Conservation (phyloP, 228 moss, liverwort and hornwort species). For the Sphagnum fallax region DNA sequence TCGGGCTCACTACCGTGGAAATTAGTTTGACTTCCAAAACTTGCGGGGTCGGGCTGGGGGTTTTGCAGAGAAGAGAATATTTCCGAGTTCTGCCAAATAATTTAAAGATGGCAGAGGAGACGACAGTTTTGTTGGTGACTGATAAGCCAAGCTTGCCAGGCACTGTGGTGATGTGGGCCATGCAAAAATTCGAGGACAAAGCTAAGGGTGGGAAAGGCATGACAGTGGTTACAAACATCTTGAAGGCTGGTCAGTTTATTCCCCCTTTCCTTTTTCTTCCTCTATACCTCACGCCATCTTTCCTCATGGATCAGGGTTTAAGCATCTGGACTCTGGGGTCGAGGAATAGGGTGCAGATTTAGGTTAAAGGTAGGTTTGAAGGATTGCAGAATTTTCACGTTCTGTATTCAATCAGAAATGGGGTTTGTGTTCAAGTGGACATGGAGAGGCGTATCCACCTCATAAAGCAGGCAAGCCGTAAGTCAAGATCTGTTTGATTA, state of each 20-base stretch:
- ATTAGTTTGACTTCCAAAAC: too few species aligned
- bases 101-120: conserved; percentile 46
- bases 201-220: conserved; percentile 27
- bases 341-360: too few species aligned
- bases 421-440: neutral
- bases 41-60: too few species aligned
- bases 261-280: neutral
- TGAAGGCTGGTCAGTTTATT: conserved; percentile 35
- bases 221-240: conserved; percentile 49
- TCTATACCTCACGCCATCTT: neutral
- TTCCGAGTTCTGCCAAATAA: too few species aligned
- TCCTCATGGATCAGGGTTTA: neutral
- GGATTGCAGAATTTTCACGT: neutral
- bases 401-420: neutral
- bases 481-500: too few species aligned
- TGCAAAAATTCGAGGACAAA: conserved; percentile 43
- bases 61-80: too few species aligned
- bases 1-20: too few species aligned
- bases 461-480: too few species aligned
- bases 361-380: neutral
- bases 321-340: neutral
- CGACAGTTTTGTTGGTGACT: conserved; percentile 59
- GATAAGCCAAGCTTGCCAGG: conserved; percentile 54
- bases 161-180: conserved; percentile 46
- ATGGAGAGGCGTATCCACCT: neutral